These are phyloP conservation scores for Colletotrichum sidae DNA, from an alignment of 2,329 filamentous ascomycete genomes.

Conservation along the genomic window DNA sequence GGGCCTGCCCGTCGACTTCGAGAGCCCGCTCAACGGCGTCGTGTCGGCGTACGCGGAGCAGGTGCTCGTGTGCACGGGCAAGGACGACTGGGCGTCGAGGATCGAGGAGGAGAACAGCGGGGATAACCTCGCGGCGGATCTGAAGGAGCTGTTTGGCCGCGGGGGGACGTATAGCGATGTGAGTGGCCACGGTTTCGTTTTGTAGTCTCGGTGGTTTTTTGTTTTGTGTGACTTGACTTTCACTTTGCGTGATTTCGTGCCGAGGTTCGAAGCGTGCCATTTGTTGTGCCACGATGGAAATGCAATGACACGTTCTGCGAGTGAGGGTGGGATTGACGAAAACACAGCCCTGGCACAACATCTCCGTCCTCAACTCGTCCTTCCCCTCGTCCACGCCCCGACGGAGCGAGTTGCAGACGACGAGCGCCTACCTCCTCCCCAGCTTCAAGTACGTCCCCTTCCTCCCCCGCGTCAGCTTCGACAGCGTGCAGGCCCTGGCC, in stretches of 20 bases:
- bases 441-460: constrained; percentile 84
- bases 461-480: constrained; percentile 71
- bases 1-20: constrained; percentile 80
- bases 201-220: too few species aligned
- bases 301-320: background rate
- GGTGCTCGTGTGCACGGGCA: constrained; percentile 84
- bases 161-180: constrained; percentile 76
- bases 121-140: constrained; percentile 75
- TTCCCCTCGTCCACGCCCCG: constrained; percentile 69
- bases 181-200: constrained; percentile 44
- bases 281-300: too few species aligned
- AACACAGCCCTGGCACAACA: constrained; percentile 81
- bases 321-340: background rate
- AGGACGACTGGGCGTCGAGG: constrained; percentile 81
- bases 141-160: constrained; percentile 77
- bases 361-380: constrained; percentile 82
- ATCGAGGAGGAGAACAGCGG: constrained; percentile 84
- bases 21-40: constrained; percentile 77
- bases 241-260: too few species aligned
- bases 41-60: constrained; percentile 86
- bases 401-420: constrained; percentile 59
- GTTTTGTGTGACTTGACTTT: too few species aligned
- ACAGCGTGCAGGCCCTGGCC: constrained; percentile 67
- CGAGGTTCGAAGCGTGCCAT: too few species aligned
- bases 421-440: constrained; percentile 82